Evolutionary conservation across 2,329 filamentous ascomycete genomes (phyloP).

Genomic region (Tolypocladium tundrense): DNA sequence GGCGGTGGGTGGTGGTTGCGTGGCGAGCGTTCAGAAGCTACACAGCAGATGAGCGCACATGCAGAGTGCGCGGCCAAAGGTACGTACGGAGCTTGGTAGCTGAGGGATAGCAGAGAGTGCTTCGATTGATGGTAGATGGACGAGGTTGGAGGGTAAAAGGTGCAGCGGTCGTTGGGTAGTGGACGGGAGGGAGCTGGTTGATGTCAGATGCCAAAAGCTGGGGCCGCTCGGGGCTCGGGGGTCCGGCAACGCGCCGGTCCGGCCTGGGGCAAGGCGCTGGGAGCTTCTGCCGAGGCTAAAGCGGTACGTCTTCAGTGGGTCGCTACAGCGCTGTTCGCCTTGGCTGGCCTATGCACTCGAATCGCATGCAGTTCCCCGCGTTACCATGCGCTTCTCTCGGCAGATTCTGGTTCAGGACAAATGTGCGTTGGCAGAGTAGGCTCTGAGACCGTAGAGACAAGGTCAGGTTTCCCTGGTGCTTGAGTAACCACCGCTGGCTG

Average conservation of each 20-base stretch:
- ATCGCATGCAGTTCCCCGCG: not conserved
- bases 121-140: not conserved
- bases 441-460: too few relatives aligned
- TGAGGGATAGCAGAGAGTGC: not conserved
- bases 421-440: too few relatives aligned
- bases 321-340: too few relatives aligned
- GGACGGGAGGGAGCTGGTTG: not conserved
- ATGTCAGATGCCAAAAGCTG: not conserved
- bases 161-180: not conserved
- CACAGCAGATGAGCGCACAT: not conserved
- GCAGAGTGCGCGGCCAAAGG: not conserved
- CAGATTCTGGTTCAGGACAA: not conserved
- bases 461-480: not conserved
- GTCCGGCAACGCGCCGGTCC: conserved; percentile 1
- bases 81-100: not conserved
- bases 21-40: not conserved
- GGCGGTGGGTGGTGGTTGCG: conserved; percentile 10
- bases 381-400: not conserved
- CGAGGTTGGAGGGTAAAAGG: not conserved
- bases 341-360: not conserved
- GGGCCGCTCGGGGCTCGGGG: not conserved
- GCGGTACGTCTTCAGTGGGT: not conserved
- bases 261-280: not conserved
- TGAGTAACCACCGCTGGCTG: not conserved
- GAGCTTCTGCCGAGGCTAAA: conserved; percentile 8